Conservation (phyloP, 441 rosid genomes). For the Arabidopsis lyrata region DNA sequence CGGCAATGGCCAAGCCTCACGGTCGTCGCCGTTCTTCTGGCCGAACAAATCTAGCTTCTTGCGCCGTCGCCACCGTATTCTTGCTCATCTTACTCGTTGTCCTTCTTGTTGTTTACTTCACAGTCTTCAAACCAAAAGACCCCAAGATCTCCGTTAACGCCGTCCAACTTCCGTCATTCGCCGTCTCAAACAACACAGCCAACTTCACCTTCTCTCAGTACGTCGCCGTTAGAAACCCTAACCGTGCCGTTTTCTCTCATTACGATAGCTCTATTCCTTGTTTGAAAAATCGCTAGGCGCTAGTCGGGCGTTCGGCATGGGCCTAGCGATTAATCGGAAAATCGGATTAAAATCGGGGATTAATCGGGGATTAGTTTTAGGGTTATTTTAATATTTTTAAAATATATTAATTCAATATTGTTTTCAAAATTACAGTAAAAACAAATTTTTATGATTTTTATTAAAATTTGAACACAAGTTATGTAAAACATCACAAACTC, state of each 20-base stretch:
- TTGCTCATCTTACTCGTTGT: conserved; percentile 66
- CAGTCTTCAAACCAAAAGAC: conserved; percentile 86
- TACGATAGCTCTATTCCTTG: conserved; percentile 87
- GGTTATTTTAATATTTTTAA: no score
- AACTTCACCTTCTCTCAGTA: conserved; percentile 91
- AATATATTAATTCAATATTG: no score
- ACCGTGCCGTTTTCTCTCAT: conserved; percentile 83
- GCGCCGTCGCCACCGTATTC: conserved; percentile 88
- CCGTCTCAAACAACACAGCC: conserved; percentile 80
- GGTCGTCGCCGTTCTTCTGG: conserved; percentile 48
- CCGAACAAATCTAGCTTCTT: conserved; percentile 87
- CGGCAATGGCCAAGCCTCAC: conserved; percentile 45
- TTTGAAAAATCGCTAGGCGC: no score
- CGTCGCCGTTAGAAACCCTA: conserved; percentile 84
- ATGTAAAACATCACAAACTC: no score
- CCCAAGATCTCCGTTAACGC: conserved; percentile 86
- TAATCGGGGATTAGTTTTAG: no score
- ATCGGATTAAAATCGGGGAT: no score
- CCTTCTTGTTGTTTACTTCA: conserved; percentile 79
- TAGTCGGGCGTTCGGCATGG: no score
- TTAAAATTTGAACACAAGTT: no score
- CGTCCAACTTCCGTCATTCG: conserved; percentile 93
- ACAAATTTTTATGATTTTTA: no score
- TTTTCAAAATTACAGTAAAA: no score
- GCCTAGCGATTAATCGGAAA: no score